Percentiles rank a stretch among this genome's conserved stretches.
Evolutionary conservation across 2,329 filamentous ascomycete genomes (phyloP).

Genomic region (Blastomyces emzantsi): DNA sequence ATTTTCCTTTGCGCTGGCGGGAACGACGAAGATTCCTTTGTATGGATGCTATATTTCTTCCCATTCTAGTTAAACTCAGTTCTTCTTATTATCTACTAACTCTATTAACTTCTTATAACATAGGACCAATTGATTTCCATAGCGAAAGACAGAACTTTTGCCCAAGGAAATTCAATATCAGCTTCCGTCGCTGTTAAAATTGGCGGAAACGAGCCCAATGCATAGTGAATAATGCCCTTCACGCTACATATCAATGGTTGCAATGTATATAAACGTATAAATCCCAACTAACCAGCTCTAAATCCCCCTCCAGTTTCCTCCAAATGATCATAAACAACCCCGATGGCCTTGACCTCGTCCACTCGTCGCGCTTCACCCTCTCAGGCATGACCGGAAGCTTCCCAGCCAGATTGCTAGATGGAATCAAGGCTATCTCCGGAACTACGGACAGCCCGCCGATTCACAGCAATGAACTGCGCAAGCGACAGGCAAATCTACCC

Average conservation of each 20-base stretch:
- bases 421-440: constrained; percentile 32
- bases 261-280: neutral
- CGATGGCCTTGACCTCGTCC: constrained; percentile 49
- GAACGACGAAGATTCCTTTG: constrained; percentile 42
- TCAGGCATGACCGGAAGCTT: constrained; percentile 55
- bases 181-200: constrained; percentile 37
- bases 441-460: constrained; percentile 17
- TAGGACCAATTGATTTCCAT: constrained; percentile 38
- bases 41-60: constrained; percentile 33
- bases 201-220: constrained; percentile 42
- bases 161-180: constrained; percentile 36
- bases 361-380: constrained; percentile 56
- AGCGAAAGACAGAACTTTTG: constrained; percentile 30
- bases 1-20: constrained; percentile 54
- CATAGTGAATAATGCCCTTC: constrained; percentile 41
- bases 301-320: constrained; percentile 43
- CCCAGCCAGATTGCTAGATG: constrained; percentile 32
- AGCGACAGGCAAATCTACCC: constrained; percentile 33
- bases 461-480: constrained; percentile 24
- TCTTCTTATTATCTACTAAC: neutral
- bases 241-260: neutral
- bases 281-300: neutral
- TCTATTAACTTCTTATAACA: constrained; percentile 10
- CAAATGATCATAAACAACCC: constrained; percentile 49
- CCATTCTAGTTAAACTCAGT: neutral